A percentile compares a stretch with the other conserved stretches of the same genome.
These are phyloP conservation scores for Vaccinium corymbosum DNA, from an alignment of 148 eudicot species.

Conservation along the genomic window DNA sequence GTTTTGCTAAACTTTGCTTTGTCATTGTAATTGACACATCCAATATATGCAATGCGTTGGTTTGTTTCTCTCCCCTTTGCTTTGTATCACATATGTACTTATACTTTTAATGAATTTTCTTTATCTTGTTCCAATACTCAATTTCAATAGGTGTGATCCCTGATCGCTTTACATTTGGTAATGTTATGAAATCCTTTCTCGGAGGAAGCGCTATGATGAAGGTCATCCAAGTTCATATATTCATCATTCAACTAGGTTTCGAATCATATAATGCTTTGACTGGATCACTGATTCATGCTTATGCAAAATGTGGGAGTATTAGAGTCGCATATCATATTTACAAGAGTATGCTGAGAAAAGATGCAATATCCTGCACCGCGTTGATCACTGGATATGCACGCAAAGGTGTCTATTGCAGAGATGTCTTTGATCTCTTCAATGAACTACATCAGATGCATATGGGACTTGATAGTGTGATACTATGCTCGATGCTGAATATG, in stretches of 20 bases:
- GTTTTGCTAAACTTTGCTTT: too few species aligned
- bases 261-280: conserved; percentile 7
- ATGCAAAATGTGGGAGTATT: conserved; percentile 22
- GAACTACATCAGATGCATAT: conserved; percentile 18
- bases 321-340: conserved; percentile 3
- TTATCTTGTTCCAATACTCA: neutral
- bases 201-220: conserved; percentile 5
- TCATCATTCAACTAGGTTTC: conserved; percentile 19
- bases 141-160: conserved; percentile 20
- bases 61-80: too few species aligned
- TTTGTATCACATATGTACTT: neutral
- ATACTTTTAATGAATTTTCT: neutral
- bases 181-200: conserved; percentile 16
- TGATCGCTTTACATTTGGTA: conserved; percentile 19
- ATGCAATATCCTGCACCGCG: conserved; percentile 16
- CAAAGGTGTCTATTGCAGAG: conserved; percentile 15
- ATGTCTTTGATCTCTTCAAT: conserved; percentile 20
- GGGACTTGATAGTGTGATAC: conserved; percentile 19
- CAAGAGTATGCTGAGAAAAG: conserved; percentile 18
- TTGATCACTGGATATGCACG: conserved; percentile 26
- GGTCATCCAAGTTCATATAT: conserved; percentile 18
- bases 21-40: too few species aligned
- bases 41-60: too few species aligned
- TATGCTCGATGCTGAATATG: conserved; percentile 21
- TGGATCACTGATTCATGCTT: conserved; percentile 24